Evolutionary conservation across 768 basidiomycete genomes (phyloP).

Genomic region (Tulasnella sp.): DNA sequence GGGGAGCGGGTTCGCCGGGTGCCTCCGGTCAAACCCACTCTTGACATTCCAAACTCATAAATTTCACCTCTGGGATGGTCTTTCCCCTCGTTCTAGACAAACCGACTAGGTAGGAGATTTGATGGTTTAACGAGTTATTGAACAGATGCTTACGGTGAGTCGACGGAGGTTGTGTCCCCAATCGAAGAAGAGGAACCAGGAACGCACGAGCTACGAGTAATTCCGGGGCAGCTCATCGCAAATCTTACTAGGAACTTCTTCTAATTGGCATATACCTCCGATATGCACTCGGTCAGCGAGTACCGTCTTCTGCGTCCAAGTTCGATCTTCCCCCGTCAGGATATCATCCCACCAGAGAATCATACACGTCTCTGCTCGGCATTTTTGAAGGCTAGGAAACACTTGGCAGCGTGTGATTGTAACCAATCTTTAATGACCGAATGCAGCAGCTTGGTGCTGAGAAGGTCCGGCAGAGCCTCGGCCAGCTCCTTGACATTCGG

Average conservation of each 20-base stretch:
- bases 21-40: too few relatives aligned
- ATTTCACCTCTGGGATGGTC: too few relatives aligned
- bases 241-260: not conserved
- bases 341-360: not conserved
- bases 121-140: too few relatives aligned
- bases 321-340: not conserved
- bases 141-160: not conserved
- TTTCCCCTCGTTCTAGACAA: too few relatives aligned
- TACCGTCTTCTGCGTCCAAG: not conserved
- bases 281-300: not conserved
- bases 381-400: not conserved
- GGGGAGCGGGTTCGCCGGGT: too few relatives aligned
- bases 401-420: not conserved
- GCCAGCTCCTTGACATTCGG: not conserved
- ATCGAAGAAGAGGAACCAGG: not conserved
- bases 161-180: not conserved
- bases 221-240: not conserved
- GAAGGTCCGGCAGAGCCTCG: not conserved
- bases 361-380: not conserved
- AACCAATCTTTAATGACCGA: not conserved
- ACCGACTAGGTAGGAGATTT: too few relatives aligned
- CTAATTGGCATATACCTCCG: slow-evolving; percentile 3
- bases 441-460: not conserved
- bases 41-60: too few relatives aligned
- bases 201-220: not conserved